phyloP scores from a whole-genome alignment of 768 basidiomycete genomes.

The Termitomyces sp. region DNA sequence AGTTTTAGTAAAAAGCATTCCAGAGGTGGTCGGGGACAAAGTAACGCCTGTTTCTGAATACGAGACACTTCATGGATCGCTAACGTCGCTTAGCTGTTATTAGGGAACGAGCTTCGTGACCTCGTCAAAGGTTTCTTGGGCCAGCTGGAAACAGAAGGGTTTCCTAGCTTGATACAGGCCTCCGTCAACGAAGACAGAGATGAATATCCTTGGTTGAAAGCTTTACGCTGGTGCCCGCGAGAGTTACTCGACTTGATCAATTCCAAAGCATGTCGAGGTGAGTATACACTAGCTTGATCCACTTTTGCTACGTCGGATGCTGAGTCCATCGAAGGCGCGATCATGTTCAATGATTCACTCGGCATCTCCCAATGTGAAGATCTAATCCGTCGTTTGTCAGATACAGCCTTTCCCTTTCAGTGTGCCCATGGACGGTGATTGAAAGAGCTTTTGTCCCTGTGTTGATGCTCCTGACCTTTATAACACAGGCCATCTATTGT shows the following conservation, averaged over 20 bases:
- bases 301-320: not conserved
- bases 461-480: not conserved
- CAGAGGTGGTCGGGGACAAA: conserved; percentile 70
- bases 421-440: conserved; percentile 91
- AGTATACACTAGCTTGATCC: conserved; percentile 14
- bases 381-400: conserved; percentile 61
- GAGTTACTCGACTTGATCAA: conserved; percentile 81
- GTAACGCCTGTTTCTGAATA: conserved; percentile 37
- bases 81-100: conserved; percentile 42
- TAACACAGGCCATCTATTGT: conserved; percentile 33
- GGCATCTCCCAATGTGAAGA: conserved; percentile 59
- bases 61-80: not conserved
- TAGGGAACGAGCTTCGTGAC: conserved; percentile 68
- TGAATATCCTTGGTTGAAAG: conserved; percentile 57
- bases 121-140: conserved; percentile 71
- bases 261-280: conserved; percentile 94
- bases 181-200: conserved; percentile 10
- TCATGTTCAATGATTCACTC: conserved; percentile 93
- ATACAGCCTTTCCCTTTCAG: conserved; percentile 84
- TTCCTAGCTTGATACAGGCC: conserved; percentile 4
- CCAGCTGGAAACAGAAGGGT: conserved; percentile 45
- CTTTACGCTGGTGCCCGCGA: conserved; percentile 77
- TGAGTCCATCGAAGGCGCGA: conserved; percentile 59
- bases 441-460: not conserved
- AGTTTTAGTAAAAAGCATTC: conserved; percentile 56